Evolutionary conservation across 108 stramenopile species (phyloP).

Genomic region (Epipyxis sp.): DNA sequence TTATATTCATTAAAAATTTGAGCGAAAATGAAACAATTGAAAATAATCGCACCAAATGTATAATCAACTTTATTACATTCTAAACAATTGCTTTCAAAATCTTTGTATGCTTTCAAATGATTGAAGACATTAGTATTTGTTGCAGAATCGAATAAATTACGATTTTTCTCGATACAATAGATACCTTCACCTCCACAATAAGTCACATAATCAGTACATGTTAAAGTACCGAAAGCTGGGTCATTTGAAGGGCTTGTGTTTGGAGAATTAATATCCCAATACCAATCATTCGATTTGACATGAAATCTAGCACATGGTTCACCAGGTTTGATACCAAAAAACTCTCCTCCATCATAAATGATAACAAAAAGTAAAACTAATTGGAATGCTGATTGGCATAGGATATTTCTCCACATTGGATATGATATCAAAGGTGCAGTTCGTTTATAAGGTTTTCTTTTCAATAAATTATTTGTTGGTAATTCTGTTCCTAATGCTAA

Average conservation of each 20-base stretch:
- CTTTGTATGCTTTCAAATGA: neutral
- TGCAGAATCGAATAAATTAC: neutral
- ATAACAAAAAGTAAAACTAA: constrained; percentile 37
- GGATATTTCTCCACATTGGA: constrained; percentile 50
- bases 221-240: neutral
- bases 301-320: neutral
- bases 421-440: constrained; percentile 42
- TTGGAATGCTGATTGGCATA: constrained; percentile 44
- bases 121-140: constrained; percentile 10
- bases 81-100: neutral
- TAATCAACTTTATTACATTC: neutral
- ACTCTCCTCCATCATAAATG: neutral
- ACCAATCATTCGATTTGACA: neutral
- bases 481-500: constrained; percentile 85
- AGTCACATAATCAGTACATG: constrained; percentile 3
- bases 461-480: constrained; percentile 40
- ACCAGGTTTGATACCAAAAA: neutral
- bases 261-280: neutral
- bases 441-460: constrained; percentile 49
- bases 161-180: neutral
- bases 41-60: constrained; percentile 79
- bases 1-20: constrained; percentile 90
- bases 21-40: constrained; percentile 94
- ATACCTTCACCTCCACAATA: constrained; percentile 32
- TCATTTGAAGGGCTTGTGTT: too few relatives aligned